Conservation (phyloP, 768 basidiomycete species). For the Boletus reticuloceps region DNA sequence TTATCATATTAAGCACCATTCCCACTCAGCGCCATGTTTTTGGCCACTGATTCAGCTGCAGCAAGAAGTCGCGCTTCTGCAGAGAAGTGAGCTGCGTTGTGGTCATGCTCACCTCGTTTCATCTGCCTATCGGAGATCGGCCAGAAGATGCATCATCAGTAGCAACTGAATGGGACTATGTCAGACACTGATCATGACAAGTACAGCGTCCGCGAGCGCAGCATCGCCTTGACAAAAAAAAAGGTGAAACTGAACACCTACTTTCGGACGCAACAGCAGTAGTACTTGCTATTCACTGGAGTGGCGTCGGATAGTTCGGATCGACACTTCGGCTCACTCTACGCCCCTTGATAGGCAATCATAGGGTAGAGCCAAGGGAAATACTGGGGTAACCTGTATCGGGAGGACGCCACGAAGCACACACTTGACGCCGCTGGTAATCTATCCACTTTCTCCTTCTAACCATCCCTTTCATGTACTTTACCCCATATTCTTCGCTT, state of each 20-base stretch:
- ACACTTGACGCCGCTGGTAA: too few relatives aligned
- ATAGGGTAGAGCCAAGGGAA: too few relatives aligned
- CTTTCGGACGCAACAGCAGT: neutral
- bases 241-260: neutral
- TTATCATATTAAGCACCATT: neutral
- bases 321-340: too few relatives aligned
- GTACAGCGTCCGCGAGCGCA: neutral
- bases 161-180: neutral
- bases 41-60: neutral
- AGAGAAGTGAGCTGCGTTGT: neutral
- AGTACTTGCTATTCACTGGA: too few relatives aligned
- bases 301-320: too few relatives aligned
- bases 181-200: neutral
- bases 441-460: too few relatives aligned
- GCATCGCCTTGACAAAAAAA: neutral
- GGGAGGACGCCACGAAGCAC: too few relatives aligned
- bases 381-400: too few relatives aligned
- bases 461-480: too few relatives aligned
- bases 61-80: neutral
- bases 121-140: neutral
- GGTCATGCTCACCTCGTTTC: neutral
- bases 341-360: too few relatives aligned
- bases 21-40: neutral
- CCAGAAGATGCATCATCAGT: neutral
- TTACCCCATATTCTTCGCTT: too few relatives aligned